phyloP scores from a whole-genome alignment of 208 protist genomes.

The Balamuthia mandrillaris region DNA sequence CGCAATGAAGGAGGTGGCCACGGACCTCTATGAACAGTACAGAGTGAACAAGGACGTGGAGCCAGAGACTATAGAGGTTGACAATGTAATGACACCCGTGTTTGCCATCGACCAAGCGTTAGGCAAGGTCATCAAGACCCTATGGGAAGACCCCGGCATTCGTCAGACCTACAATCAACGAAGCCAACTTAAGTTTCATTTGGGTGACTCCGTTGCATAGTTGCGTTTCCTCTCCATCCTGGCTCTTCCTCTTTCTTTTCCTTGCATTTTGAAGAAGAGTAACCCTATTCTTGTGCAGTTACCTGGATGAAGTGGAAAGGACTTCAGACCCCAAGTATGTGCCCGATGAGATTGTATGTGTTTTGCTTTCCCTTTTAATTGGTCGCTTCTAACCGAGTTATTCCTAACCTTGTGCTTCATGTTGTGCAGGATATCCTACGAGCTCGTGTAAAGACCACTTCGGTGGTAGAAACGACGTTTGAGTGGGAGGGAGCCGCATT shows the following conservation, averaged over 20 bases:
- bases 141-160: constrained; percentile 65
- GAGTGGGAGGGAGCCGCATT: constrained; percentile 63
- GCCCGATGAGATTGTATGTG: constrained; percentile 69
- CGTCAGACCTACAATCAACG: constrained; percentile 23
- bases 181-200: constrained; percentile 58
- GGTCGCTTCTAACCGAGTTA: no score
- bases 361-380: no score
- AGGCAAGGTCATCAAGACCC: constrained; percentile 33
- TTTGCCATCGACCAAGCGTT: not conserved
- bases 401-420: no score
- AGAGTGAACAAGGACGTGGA: not conserved
- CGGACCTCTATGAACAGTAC: not conserved
- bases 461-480: constrained; percentile 74
- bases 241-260: not conserved
- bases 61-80: not conserved
- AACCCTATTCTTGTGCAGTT: constrained; percentile 50
- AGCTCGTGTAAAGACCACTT: constrained; percentile 72
- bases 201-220: constrained; percentile 68
- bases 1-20: not conserved
- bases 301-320: constrained; percentile 67
- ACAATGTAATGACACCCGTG: not conserved
- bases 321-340: constrained; percentile 60
- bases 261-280: not conserved
- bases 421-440: constrained; percentile 79
- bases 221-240: constrained; percentile 31